Evolutionary conservation across 2,329 filamentous ascomycete genomes (phyloP).

Genomic region (Penicillium oxalicum): DNA sequence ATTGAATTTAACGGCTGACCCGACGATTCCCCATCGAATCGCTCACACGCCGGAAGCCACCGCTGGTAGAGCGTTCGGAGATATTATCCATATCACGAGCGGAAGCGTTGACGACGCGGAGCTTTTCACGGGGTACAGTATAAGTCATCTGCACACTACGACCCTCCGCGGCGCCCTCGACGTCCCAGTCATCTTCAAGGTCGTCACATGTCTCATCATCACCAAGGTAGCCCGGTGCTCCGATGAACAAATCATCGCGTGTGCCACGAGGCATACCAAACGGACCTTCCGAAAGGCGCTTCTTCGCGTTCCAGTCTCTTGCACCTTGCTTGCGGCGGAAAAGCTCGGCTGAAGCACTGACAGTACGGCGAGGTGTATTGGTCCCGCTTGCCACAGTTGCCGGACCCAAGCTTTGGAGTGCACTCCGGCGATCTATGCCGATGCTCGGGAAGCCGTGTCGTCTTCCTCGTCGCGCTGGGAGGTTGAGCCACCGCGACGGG

Average conservation of each 20-base stretch:
- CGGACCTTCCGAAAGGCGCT: slow-evolving; percentile 18
- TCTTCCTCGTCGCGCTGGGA: slow-evolving; percentile 14
- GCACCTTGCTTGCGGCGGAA: slow-evolving; percentile 49
- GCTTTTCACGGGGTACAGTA: slow-evolving; percentile 77
- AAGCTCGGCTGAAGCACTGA: slow-evolving; percentile 44
- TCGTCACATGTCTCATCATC: slow-evolving; percentile 22
- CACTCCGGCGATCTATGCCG: slow-evolving; percentile 25
- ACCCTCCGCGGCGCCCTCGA: slow-evolving; percentile 65
- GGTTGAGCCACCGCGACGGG: slow-evolving; percentile 26
- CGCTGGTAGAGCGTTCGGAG: slow-evolving; percentile 25
- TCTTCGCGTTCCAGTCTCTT: slow-evolving; percentile 47
- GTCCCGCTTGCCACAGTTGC: slow-evolving; percentile 4
- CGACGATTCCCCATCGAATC: slow-evolving; percentile 5
- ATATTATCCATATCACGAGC: slow-evolving; percentile 30
- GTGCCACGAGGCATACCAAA: slow-evolving; percentile 14
- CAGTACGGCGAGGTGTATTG: slow-evolving; percentile 40
- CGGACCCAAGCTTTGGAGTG: slow-evolving; percentile 14
- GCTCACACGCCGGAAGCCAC: slow-evolving; percentile 14
- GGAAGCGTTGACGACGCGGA: slow-evolving; percentile 82
- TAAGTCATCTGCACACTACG: slow-evolving; percentile 80
- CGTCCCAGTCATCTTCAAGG: slow-evolving; percentile 58
- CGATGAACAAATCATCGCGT: slow-evolving; percentile 24
- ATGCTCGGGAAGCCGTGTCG: slow-evolving; percentile 18
- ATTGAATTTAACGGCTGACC: slow-evolving; percentile 11
- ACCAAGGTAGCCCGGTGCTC: slow-evolving; percentile 20